Percentiles rank a stretch among this genome's conserved stretches.
Evolutionary conservation across 75 land plant genomes (phyloP).

Genomic region (Selaginella tamariscina): DNA sequence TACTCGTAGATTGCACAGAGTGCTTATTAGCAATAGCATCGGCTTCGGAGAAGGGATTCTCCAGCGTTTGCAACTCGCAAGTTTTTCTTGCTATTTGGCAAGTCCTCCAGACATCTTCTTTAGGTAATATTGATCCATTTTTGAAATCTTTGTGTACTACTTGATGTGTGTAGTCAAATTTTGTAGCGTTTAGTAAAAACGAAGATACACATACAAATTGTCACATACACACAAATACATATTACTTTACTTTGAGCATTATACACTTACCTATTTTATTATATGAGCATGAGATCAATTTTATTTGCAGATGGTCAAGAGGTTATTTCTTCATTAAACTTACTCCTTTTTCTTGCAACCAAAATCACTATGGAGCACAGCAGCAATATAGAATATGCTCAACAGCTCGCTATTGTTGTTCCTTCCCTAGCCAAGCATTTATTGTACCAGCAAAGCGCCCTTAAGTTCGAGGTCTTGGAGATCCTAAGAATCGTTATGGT

Average conservation of each 20-base stretch:
- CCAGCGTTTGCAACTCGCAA: conserved; percentile 1
- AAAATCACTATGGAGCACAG: background rate
- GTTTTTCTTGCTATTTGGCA: conserved; percentile 15
- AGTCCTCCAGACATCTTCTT: conserved; percentile 11
- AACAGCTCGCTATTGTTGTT: background rate
- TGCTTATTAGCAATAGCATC: conserved; percentile 47
- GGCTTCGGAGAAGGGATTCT: conserved; percentile 47
- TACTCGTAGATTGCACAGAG: conserved; percentile 62
- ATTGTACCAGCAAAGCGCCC: background rate
- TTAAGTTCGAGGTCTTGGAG: background rate
- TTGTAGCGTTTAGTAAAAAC: background rate
- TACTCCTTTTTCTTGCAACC: background rate
- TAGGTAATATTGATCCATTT: too few relatives aligned
- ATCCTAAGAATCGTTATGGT: background rate
- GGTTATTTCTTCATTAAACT: background rate
- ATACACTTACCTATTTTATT: too few relatives aligned
- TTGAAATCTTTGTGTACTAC: conserved; percentile 7
- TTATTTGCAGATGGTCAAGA: background rate
- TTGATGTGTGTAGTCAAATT: background rate
- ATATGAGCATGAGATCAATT: too few relatives aligned
- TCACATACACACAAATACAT: background rate
- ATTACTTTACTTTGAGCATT: conserved; percentile 3
- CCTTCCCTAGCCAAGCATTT: background rate
- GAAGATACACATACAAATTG: background rate
- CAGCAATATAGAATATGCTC: background rate